Base-by-base conservation (phyloP, 495 filamentous ascomycete species). In the Penicillium malachiteum region DNA sequence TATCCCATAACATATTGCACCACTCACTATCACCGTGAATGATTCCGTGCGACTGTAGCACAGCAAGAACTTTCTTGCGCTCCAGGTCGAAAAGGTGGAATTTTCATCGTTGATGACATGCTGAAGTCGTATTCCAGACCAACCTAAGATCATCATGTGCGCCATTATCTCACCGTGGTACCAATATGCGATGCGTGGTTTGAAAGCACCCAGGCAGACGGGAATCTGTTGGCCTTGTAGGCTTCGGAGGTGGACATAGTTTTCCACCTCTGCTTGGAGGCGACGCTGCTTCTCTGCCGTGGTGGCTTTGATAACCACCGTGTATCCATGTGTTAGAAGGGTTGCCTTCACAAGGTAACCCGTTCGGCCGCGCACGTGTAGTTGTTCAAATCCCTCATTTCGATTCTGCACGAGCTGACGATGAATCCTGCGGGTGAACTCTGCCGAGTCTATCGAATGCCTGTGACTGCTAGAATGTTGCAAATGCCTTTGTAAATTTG, bases 271-370 rank as follows among this genome's bases (percentile, higher is more conserved):
- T 50, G 52, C 47, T 63, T 64, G 10, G 54, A 65, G 50, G 52
- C 17, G 43, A 63, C 61, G 42, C 58, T 66, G 39, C 52, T 61
- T 66, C 35, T 69, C 56, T 42, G 17, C 33, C 13, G 61, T 60
- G 4, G 61, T 71, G 38, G 65, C 63, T 51, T 68, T 71, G 32
- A 68, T 65, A 1, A 68, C 39, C 44, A 68, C 51, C 30, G 65
- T 68, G 26, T 71, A 71, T 40, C 68, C 58, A 42, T 58, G 61
- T 31, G 53, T 63, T 21, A 66, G 43, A 31, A 71, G 59, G 14
- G 61, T 66, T 11, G 65, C 65, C 55, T 68, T 71, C 11, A 71
- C 39, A 14, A 71, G 62, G 44, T 64, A 71, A 14, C 65, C 63
- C 13, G 58, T 71, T 50, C 55, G 58, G 50, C 65, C 57, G 59